Conservation (phyloP, 73 alveolate species). For the Tetrahymena thermophila region DNA sequence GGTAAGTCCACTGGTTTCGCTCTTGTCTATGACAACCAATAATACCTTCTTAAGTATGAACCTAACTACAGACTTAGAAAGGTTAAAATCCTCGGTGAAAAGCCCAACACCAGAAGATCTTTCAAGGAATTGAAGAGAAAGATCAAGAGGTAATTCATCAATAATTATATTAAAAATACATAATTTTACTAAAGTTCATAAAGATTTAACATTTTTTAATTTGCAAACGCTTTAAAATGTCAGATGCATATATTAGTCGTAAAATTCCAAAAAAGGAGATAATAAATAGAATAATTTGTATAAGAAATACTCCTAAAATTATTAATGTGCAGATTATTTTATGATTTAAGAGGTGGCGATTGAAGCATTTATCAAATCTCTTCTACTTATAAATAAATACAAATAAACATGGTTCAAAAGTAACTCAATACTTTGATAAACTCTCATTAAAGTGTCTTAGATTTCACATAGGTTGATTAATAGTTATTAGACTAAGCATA, state of each 20-base stretch:
- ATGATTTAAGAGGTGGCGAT: background rate
- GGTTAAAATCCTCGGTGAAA: conserved; percentile 30
- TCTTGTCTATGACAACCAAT: conserved; percentile 77
- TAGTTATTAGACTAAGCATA: background rate
- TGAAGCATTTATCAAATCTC: background rate
- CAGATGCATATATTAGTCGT: background rate
- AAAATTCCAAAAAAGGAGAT: background rate
- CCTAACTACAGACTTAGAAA: conserved; percentile 63
- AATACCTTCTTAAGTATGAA: conserved; percentile 74
- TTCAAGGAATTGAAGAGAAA: conserved; percentile 43
- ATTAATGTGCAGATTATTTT: background rate
- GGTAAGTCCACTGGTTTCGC: conserved; percentile 90
- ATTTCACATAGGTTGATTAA: background rate
- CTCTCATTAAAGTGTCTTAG: background rate
- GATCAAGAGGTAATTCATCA: conserved; percentile 16
- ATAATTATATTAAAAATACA: background rate
- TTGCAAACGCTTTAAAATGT: background rate
- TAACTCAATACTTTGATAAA: too few relatives aligned
- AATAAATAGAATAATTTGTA: background rate
- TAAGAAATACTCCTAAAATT: background rate
- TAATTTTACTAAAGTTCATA: background rate
- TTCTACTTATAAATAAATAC: background rate
- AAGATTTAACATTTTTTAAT: background rate
- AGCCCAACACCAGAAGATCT: conserved; percentile 41
- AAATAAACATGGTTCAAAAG: background rate